These are phyloP conservation scores for Bruguiera parviflora DNA, from an alignment of 345 rosid genomes.

Conservation along the genomic window DNA sequence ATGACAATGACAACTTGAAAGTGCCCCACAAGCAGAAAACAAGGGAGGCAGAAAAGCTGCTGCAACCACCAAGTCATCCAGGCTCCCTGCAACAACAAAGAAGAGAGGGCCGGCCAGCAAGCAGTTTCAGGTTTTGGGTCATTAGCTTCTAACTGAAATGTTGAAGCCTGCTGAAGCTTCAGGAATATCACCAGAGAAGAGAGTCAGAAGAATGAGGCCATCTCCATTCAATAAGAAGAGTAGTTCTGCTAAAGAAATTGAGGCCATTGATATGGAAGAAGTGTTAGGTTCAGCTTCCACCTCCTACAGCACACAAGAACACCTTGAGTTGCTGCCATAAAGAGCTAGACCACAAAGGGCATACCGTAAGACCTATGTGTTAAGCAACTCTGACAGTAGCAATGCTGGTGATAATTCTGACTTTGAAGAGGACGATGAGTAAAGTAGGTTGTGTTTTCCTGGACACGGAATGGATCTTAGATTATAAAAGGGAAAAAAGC, in stretches of 20 bases:
- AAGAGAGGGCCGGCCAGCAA: slow-evolving; percentile 60
- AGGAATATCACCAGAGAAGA: slow-evolving; percentile 75
- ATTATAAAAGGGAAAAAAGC: not conserved
- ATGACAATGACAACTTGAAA: slow-evolving; percentile 35
- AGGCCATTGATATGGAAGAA: slow-evolving; percentile 24
- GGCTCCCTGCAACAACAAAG: too few relatives aligned
- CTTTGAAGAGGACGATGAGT: slow-evolving; percentile 44
- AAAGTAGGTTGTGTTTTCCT: not conserved
- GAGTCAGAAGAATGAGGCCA: slow-evolving; percentile 77
- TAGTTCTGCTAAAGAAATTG: slow-evolving; percentile 35
- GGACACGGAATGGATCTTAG: not conserved
- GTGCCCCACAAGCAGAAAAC: slow-evolving; percentile 34
- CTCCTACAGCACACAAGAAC: slow-evolving; percentile 14
- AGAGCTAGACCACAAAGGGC: slow-evolving; percentile 67
- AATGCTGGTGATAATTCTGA: slow-evolving; percentile 34
- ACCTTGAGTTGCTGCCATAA: slow-evolving; percentile 22
- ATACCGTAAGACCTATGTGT: slow-evolving; percentile 47
- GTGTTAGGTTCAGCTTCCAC: slow-evolving; percentile 22
- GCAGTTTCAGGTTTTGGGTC: slow-evolving; percentile 32
- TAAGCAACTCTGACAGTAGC: slow-evolving; percentile 54
- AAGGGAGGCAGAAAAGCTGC: slow-evolving; percentile 24
- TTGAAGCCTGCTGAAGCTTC: slow-evolving; percentile 46
- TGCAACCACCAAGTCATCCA: slow-evolving; percentile 18
- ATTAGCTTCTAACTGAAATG: slow-evolving; percentile 56
- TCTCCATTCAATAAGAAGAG: slow-evolving; percentile 94